These are phyloP conservation scores for Rhizophora apiculata DNA, from an alignment of 345 rosid genomes.

Conservation along the genomic window DNA sequence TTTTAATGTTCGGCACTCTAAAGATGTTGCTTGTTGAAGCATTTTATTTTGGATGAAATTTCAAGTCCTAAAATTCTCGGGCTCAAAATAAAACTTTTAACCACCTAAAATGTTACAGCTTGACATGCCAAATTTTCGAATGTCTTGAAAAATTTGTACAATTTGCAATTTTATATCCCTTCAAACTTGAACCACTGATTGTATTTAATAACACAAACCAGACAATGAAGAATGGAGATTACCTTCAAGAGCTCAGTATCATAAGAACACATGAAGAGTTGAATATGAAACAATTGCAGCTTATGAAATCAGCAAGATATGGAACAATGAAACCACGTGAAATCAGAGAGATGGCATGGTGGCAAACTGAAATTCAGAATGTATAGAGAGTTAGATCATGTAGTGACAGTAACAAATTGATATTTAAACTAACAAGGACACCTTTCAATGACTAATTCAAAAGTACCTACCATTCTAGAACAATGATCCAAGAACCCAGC, in stretches of 20 bases:
- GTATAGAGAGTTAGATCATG: conserved; percentile 7
- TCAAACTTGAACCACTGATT: no score
- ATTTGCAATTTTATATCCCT: no score
- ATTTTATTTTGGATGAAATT: background rate
- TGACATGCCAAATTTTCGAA: background rate
- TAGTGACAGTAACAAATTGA: background rate
- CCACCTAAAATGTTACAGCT: background rate
- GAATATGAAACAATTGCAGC: conserved; percentile 30
- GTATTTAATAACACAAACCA: no score
- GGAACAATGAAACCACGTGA: conserved; percentile 18
- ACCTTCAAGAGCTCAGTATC: conserved; percentile 38
- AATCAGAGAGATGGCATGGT: conserved; percentile 8
- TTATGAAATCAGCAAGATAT: conserved; percentile 28
- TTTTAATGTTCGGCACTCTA: no score
- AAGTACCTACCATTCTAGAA: conserved; percentile 21
- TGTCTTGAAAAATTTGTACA: no score
- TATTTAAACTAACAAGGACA: background rate
- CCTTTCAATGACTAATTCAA: background rate
- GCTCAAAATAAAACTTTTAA: background rate
- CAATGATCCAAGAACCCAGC: conserved; percentile 24
- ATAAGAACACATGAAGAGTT: conserved; percentile 13
- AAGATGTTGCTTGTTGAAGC: no score
- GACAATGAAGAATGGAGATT: background rate
- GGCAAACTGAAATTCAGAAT: conserved; percentile 28
- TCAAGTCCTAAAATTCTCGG: background rate